These are phyloP conservation scores for Chalciporus sp. DNA, from an alignment of 1,284 basidiomycete genomes.

Conservation along the genomic window DNA sequence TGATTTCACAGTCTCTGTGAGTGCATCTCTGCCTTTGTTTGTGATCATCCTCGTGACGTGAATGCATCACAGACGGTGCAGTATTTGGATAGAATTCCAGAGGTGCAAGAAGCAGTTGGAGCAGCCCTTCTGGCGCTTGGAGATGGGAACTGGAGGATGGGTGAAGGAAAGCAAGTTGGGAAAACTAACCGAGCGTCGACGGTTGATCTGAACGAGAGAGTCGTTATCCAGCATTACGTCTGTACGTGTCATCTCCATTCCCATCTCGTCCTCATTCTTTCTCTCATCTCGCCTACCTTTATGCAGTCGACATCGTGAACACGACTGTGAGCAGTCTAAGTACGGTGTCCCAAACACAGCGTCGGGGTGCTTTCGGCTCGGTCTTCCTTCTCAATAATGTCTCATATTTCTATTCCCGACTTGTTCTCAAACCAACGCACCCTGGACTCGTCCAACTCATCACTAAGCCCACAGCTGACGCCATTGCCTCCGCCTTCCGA, in stretches of 20 bases:
- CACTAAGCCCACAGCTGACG: constrained; percentile 60
- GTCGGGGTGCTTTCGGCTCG: constrained; percentile 66
- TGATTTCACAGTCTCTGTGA: constrained; percentile 63
- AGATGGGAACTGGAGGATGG: constrained; percentile 88
- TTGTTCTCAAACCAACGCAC: constrained; percentile 54
- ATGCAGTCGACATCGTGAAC: constrained; percentile 67
- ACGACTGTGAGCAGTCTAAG: constrained; percentile 61
- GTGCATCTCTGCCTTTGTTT: constrained; percentile 21
- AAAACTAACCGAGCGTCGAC: constrained; percentile 44
- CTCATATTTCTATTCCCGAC: constrained; percentile 60
- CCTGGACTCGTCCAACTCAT: constrained; percentile 50
- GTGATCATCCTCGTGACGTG: background rate
- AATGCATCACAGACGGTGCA: constrained; percentile 53
- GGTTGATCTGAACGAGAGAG: constrained; percentile 55
- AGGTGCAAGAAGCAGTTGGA: constrained; percentile 65
- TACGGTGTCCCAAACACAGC: constrained; percentile 61
- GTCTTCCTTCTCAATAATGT: constrained; percentile 81
- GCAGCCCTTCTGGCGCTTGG: constrained; percentile 68
- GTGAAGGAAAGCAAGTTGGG: constrained; percentile 69
- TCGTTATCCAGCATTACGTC: constrained; percentile 72
- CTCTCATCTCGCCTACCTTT: background rate
- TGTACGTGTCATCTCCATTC: constrained; percentile 45
- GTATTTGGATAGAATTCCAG: constrained; percentile 68
- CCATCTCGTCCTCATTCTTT: constrained; percentile 9
- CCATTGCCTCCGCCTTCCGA: constrained; percentile 67